These are phyloP conservation scores for Amauroascus verrucosus DNA, from an alignment of 2,329 filamentous ascomycete species.

Conservation along the genomic window DNA sequence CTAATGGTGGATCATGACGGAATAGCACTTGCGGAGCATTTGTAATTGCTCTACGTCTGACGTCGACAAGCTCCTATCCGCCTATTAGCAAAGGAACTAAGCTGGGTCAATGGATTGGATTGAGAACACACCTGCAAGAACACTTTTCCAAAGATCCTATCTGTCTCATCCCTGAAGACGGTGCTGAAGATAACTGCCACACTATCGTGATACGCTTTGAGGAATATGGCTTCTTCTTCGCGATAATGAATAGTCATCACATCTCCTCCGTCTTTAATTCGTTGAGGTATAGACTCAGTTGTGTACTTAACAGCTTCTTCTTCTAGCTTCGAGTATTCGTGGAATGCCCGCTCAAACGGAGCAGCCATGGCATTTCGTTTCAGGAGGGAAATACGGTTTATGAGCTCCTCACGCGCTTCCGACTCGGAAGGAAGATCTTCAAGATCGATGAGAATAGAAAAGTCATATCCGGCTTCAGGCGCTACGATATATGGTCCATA, in stretches of 20 bases:
- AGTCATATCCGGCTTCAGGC: slow-evolving; percentile 88
- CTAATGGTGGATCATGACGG: slow-evolving; percentile 84
- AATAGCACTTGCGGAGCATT: slow-evolving; percentile 97
- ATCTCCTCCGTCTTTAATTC: slow-evolving; percentile 75
- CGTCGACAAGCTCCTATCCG: slow-evolving; percentile 79
- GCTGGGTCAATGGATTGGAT: neutral
- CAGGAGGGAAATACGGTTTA: slow-evolving; percentile 76
- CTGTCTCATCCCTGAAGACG: slow-evolving; percentile 94
- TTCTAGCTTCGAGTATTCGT: slow-evolving; percentile 76
- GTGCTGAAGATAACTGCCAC: slow-evolving; percentile 99
- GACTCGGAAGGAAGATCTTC: slow-evolving; percentile 74
- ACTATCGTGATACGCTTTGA: slow-evolving; percentile 93
- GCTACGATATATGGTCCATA: slow-evolving; percentile 84
- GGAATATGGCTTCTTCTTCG: slow-evolving; percentile 96
- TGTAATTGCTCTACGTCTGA: slow-evolving; percentile 81
- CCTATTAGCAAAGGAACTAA: neutral
- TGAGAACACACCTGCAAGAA: slow-evolving; percentile 59
- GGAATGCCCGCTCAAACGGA: slow-evolving; percentile 92
- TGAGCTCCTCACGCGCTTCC: slow-evolving; percentile 76
- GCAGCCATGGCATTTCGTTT: slow-evolving; percentile 99
- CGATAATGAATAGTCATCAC: slow-evolving; percentile 97
- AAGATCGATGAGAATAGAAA: slow-evolving; percentile 82
- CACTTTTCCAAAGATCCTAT: slow-evolving; percentile 93
- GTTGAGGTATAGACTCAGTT: slow-evolving; percentile 85
- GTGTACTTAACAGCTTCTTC: slow-evolving; percentile 89